Evolutionary conservation across 148 eudicot genomes (phyloP).

Genomic region (Oxyria digyna): DNA sequence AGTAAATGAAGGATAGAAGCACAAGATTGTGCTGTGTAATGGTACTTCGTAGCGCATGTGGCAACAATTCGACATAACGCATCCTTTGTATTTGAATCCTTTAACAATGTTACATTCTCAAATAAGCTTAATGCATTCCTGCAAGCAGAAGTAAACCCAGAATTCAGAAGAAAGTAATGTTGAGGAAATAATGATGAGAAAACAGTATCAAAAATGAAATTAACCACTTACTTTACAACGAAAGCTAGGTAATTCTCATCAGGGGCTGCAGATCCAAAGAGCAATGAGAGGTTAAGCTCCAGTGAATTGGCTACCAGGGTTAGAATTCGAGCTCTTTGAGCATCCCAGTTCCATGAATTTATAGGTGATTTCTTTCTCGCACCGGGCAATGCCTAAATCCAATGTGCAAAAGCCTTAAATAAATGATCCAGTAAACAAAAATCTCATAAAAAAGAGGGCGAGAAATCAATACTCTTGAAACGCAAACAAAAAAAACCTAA

Average conservation of each 20-base stretch:
- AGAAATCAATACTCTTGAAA: slow-evolving; percentile 1
- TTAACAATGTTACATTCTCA: slow-evolving; percentile 63
- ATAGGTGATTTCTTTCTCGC: slow-evolving; percentile 56
- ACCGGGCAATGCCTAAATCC: slow-evolving; percentile 43
- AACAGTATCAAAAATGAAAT: not conserved
- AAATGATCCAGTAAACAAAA: not conserved
- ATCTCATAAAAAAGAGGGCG: not conserved
- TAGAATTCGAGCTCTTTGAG: slow-evolving; percentile 62
- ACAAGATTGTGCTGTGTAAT: slow-evolving; percentile 63
- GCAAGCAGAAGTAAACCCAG: slow-evolving; percentile 5
- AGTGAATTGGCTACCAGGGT: slow-evolving; percentile 77
- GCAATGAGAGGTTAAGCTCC: slow-evolving; percentile 76
- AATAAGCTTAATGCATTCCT: slow-evolving; percentile 74
- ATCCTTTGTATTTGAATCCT: slow-evolving; percentile 67
- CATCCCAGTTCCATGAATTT: slow-evolving; percentile 92
- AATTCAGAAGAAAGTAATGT: not conserved
- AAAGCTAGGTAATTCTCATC: slow-evolving; percentile 91
- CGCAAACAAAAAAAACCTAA: not conserved
- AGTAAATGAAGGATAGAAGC: slow-evolving; percentile 83
- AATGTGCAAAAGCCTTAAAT: not conserved
- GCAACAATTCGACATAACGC: slow-evolving; percentile 87
- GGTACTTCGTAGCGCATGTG: slow-evolving; percentile 82
- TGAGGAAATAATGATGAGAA: not conserved
- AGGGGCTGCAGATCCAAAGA: slow-evolving; percentile 78
- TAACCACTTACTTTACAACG: slow-evolving; percentile 57